A percentile compares a stretch with the other conserved stretches of the same genome.
Evolutionary conservation across 257 asterid genomes (phyloP).

Genomic region (Verbascum thapsus): DNA sequence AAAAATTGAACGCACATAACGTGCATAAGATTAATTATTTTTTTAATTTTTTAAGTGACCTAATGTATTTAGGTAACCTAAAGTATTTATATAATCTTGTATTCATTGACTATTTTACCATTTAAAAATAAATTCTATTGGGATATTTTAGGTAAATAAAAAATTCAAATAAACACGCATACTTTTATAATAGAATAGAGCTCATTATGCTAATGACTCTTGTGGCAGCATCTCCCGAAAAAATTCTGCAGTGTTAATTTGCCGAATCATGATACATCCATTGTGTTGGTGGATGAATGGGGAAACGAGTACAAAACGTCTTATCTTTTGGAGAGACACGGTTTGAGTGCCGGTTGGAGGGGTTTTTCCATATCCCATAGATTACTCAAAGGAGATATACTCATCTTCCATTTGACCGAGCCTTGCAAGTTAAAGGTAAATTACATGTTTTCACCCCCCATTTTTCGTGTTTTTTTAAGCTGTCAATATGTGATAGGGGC

Average conservation of each 20-base stretch:
- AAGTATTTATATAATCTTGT: no score
- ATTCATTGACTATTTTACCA: no score
- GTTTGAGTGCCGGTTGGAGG: slow-evolving; percentile 97
- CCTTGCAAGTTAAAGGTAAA: slow-evolving; percentile 83
- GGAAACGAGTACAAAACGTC: slow-evolving; percentile 74
- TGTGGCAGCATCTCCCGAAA: slow-evolving; percentile 72
- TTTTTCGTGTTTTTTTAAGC: neutral
- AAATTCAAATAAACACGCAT: no score
- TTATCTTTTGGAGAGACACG: slow-evolving; percentile 69
- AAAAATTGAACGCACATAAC: no score
- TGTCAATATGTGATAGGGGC: no score
- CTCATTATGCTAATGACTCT: slow-evolving; percentile 24
- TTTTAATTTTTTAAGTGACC: no score
- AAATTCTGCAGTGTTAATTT: slow-evolving; percentile 56
- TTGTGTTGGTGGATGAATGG: slow-evolving; percentile 83
- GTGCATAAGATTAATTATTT: no score
- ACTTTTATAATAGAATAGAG: no score
- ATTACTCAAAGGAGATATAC: slow-evolving; percentile 74
- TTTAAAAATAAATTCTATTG: no score
- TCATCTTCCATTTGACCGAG: slow-evolving; percentile 67
- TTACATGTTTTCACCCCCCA: neutral
- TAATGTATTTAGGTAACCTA: no score
- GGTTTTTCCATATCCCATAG: slow-evolving; percentile 71
- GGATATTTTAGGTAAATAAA: no score
- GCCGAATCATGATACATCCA: slow-evolving; percentile 59